Conservation (phyloP, 169 alveolate genomes). For the Eimeria acervulina region DNA sequence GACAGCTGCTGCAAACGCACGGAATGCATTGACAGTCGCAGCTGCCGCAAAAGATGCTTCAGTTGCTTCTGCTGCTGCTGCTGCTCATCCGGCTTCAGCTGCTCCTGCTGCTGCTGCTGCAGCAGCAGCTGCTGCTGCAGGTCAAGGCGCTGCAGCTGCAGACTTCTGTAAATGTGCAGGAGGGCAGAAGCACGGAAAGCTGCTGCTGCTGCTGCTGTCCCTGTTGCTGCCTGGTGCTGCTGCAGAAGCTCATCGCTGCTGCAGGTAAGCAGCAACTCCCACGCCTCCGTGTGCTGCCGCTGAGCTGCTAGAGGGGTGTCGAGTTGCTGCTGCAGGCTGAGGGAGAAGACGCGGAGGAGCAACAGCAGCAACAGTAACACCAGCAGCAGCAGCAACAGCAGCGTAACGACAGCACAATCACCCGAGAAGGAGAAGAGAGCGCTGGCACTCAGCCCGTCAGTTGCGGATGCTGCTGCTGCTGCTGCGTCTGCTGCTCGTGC, state of each 20-base stretch:
- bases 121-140: background rate
- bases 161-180: slow-evolving; percentile 15
- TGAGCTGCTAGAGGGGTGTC: background rate
- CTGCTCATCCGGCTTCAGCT: background rate
- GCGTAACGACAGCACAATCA: background rate
- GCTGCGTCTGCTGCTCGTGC: no score
- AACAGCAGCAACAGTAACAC: background rate
- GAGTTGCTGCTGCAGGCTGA: slow-evolving; percentile 16
- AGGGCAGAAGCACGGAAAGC: slow-evolving; percentile 25
- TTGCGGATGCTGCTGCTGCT: no score
- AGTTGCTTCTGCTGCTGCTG: background rate
- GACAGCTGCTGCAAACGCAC: background rate
- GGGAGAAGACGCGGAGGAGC: background rate
- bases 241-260: background rate
- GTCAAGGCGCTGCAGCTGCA: slow-evolving; percentile 17
- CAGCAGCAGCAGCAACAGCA: background rate
- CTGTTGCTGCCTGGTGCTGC: background rate
- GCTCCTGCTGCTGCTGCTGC: background rate
- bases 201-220: background rate
- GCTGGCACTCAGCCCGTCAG: background rate
- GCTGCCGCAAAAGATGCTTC: background rate
- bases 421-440: background rate
- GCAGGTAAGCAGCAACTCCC: slow-evolving; percentile 33
- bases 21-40: background rate
- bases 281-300: slow-evolving; percentile 20